Percentiles rank a stretch among this genome's conserved stretches.
phyloP scores from a whole-genome alignment of 108 stramenopile species.

The Skeletonema costatum region DNA sequence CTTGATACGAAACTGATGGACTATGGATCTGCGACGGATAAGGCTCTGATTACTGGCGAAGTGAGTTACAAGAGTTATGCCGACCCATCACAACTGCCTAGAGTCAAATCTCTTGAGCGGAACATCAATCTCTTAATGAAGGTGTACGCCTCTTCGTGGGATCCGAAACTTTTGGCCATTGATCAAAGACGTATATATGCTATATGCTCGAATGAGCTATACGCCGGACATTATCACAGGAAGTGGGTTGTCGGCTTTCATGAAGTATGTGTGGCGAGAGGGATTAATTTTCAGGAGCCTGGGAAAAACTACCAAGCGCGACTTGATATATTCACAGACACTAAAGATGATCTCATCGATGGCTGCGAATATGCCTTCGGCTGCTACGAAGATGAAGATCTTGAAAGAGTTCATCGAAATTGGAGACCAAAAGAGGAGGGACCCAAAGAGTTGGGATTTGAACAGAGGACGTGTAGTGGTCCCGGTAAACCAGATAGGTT shows the following conservation, averaged over 20 bases:
- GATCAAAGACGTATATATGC: constrained; percentile 14
- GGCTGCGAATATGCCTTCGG: background rate
- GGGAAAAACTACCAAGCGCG: background rate
- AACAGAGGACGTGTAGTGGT: background rate
- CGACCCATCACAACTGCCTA: constrained; percentile 7
- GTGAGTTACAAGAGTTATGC: constrained; percentile 3
- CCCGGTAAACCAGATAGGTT: background rate
- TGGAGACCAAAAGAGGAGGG: background rate
- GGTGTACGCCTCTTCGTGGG: constrained; percentile 8
- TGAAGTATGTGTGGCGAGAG: background rate
- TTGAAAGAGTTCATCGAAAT: background rate
- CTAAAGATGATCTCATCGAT: background rate
- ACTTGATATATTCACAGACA: background rate
- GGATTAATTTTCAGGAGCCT: background rate
- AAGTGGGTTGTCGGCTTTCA: background rate
- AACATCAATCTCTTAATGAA: constrained; percentile 4
- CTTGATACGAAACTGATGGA: background rate
- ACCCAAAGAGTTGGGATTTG: background rate
- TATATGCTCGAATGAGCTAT: constrained; percentile 6
- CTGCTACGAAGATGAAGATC: background rate
- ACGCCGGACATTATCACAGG: background rate
- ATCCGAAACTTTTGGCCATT: background rate
- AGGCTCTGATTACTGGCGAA: background rate
- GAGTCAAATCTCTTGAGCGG: background rate
- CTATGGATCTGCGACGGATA: constrained; percentile 1